phyloP scores from a whole-genome alignment of 2,329 filamentous ascomycete genomes.

The Sclerotinia subarctica region DNA sequence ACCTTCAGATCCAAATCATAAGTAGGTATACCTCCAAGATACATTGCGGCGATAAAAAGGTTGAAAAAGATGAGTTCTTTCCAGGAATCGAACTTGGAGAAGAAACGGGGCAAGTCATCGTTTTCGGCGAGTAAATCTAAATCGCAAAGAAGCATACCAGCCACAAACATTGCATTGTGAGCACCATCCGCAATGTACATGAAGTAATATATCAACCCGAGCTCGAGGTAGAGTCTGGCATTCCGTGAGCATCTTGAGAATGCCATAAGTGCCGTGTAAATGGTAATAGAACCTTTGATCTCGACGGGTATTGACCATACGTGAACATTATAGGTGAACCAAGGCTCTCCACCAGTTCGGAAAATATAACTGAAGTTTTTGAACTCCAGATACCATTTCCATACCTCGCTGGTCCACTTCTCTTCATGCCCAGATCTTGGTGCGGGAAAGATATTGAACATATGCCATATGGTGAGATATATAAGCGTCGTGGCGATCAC shows the following conservation, averaged over 20 bases:
- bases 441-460: slow-evolving; percentile 30
- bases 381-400: slow-evolving; percentile 46
- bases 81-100: slow-evolving; percentile 46
- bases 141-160: slow-evolving; percentile 61
- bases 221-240: slow-evolving; percentile 53
- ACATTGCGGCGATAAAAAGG: slow-evolving; percentile 52
- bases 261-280: slow-evolving; percentile 54
- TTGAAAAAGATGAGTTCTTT: slow-evolving; percentile 52
- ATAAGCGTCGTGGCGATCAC: slow-evolving; percentile 45
- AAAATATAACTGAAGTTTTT: slow-evolving; percentile 70
- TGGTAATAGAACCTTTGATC: slow-evolving; percentile 60
- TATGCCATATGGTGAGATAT: slow-evolving; percentile 34
- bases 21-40: slow-evolving; percentile 60
- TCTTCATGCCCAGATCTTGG: slow-evolving; percentile 22
- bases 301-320: slow-evolving; percentile 59
- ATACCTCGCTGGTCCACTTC: slow-evolving; percentile 31
- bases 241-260: slow-evolving; percentile 54
- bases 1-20: slow-evolving; percentile 47
- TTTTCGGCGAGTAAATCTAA: slow-evolving; percentile 53
- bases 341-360: slow-evolving; percentile 54
- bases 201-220: slow-evolving; percentile 59
- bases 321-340: slow-evolving; percentile 57
- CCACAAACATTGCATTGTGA: slow-evolving; percentile 58
- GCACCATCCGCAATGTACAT: slow-evolving; percentile 65
- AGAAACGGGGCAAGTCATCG: slow-evolving; percentile 49